phyloP scores from a whole-genome alignment of 768 basidiomycete species.

The Mycena floridula region DNA sequence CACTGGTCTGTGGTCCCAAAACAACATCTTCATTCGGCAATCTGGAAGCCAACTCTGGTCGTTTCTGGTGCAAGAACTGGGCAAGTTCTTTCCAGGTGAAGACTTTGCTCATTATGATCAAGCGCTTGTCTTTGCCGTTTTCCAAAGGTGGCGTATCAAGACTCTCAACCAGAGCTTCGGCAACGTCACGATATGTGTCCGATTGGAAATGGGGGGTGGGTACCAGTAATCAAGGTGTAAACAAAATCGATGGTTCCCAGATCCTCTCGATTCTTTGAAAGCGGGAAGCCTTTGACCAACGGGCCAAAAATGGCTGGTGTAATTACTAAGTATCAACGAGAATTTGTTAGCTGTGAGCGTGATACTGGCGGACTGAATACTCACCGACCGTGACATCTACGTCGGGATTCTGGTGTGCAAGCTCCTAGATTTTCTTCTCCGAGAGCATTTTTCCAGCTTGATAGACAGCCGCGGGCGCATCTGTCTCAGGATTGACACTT shows the following conservation, averaged over 20 bases:
- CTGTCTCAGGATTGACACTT: neutral
- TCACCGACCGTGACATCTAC: constrained; percentile 14
- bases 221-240: constrained; percentile 1
- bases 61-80: neutral
- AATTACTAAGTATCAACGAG: constrained; percentile 7
- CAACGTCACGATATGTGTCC: constrained; percentile 8
- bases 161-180: constrained; percentile 7
- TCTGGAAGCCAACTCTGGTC: constrained; percentile 4
- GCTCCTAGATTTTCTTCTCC: constrained; percentile 18
- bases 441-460: constrained; percentile 17
- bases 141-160: constrained; percentile 4
- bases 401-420: constrained; percentile 16
- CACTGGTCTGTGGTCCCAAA: constrained; percentile 4
- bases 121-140: constrained; percentile 3
- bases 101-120: neutral
- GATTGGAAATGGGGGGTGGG: constrained; percentile 2
- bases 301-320: constrained; percentile 15
- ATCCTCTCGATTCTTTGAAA: neutral
- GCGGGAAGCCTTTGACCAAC: constrained; percentile 7
- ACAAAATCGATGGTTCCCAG: constrained; percentile 2
- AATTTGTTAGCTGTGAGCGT: no score
- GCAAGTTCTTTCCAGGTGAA: constrained; percentile 5
- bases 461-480: constrained; percentile 10
- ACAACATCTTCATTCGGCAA: constrained; percentile 3
- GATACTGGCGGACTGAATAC: constrained; percentile 1